These are phyloP conservation scores for Termitomyces heimii DNA, from an alignment of 768 basidiomycete species.

Conservation along the genomic window DNA sequence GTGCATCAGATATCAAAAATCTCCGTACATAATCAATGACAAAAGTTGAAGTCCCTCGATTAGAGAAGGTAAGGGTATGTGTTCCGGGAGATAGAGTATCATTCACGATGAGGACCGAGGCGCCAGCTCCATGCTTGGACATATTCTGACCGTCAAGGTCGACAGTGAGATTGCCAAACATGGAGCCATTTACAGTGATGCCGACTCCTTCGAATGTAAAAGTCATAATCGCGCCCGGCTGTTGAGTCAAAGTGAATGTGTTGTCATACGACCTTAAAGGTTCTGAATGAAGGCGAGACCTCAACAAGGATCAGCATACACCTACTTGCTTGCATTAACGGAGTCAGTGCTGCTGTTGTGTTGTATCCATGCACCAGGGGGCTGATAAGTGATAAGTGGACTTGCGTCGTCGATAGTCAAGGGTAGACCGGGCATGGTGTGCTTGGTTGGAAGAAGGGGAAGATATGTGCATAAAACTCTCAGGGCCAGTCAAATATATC, in stretches of 20 bases:
- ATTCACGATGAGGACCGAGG: neutral
- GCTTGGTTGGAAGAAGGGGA: neutral
- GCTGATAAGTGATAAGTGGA: slow-evolving; percentile 1
- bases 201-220: slow-evolving; percentile 7
- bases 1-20: neutral
- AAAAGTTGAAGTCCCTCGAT: neutral
- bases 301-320: neutral
- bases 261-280: neutral
- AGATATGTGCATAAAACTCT: neutral
- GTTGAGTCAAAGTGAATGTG: slow-evolving; percentile 1
- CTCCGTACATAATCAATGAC: slow-evolving; percentile 3
- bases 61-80: neutral
- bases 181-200: neutral
- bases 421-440: neutral
- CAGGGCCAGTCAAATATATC: neutral
- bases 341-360: neutral
- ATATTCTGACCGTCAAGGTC: slow-evolving; percentile 1
- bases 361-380: slow-evolving; percentile 1
- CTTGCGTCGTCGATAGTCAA: slow-evolving; percentile 4
- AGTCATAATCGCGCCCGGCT: slow-evolving; percentile 1
- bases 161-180: slow-evolving; percentile 1
- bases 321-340: neutral
- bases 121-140: neutral
- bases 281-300: neutral
- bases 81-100: neutral